A percentile compares a stretch with the other conserved stretches of the same genome.
Evolutionary conservation across 495 filamentous ascomycete species (phyloP).

Genomic region (Entonaema liquescens): DNA sequence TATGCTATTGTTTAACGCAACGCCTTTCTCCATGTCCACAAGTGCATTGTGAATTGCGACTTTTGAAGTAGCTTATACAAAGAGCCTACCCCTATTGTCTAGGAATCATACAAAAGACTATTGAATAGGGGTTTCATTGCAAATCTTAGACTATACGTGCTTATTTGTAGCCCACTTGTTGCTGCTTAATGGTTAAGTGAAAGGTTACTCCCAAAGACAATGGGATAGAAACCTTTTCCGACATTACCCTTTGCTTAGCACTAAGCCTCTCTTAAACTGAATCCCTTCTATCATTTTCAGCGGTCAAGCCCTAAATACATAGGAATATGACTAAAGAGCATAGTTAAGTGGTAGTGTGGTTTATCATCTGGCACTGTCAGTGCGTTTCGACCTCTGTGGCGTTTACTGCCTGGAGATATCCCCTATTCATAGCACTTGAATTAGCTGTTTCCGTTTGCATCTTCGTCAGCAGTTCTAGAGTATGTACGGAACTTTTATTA

Average conservation of each 20-base stretch:
- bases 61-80: not conserved
- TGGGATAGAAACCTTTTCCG: not conserved
- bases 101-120: not conserved
- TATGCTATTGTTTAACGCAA: not conserved
- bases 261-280: not conserved
- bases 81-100: not conserved
- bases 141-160: not conserved
- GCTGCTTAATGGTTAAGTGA: not conserved
- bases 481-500: not conserved
- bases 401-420: not conserved
- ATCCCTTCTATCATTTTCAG: not conserved
- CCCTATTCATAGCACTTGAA: not conserved
- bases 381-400: too few species aligned
- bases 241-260: not conserved
- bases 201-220: not conserved
- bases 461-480: not conserved
- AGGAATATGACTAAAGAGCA: not conserved
- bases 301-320: not conserved
- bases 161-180: not conserved
- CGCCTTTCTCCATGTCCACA: constrained; percentile 1
- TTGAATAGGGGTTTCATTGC: not conserved
- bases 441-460: not conserved
- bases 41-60: constrained; percentile 2
- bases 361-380: too few species aligned
- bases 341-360: too few species aligned